Evolutionary conservation across 768 basidiomycete species (phyloP), one percentile per base, ranked within the genome.

Genomic region (Hygrophoropsis aurantiaca): DNA sequence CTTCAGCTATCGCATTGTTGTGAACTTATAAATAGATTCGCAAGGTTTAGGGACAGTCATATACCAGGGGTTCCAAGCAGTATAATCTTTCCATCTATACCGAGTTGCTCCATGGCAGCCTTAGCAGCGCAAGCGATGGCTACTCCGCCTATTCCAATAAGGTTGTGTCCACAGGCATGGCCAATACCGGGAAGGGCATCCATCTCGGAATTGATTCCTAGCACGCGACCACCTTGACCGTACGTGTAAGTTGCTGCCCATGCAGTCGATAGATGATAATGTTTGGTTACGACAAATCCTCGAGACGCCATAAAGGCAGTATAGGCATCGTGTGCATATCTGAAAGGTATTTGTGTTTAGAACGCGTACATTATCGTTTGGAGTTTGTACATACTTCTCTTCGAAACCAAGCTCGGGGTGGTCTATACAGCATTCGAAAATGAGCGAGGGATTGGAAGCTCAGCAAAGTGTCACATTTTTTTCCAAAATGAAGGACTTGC

Each of bases 201-300:
- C 82, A 84, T 83, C 77, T 91, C 90, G 13, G 88, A 90, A 62
- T 92, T 91, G 48, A 92, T 70, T 0, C 89, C 89, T 25, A 91
- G 78, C 0, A 78, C 81, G 42, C 81, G 75, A 5, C 87, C 87
- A 9, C 85, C 87, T 24, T 69, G 62, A 10, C 86, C 84, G 53
- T 83, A 74, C 13, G 74, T 68, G 55, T 79, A 90, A 2, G 74
- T 77, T 0, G 90, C 90, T 18, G 74, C 68, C 89, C 89, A 90
- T 4, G 87, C 89, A 0, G 89, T 92, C 15, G 79, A 73, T 20
- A 91, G 69, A 41, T 76, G 74, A 55, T 82, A 77, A 38, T 87
- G 77, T 42, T 67, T 74, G 33, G 74, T 76, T 11, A 89, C 84
- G 13, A 74, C 64, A 59, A 86, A 90, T 0, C 84, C 87, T 23